These are phyloP conservation scores for Brassica rapa DNA, from an alignment of 345 rosid species.

Conservation along the genomic window DNA sequence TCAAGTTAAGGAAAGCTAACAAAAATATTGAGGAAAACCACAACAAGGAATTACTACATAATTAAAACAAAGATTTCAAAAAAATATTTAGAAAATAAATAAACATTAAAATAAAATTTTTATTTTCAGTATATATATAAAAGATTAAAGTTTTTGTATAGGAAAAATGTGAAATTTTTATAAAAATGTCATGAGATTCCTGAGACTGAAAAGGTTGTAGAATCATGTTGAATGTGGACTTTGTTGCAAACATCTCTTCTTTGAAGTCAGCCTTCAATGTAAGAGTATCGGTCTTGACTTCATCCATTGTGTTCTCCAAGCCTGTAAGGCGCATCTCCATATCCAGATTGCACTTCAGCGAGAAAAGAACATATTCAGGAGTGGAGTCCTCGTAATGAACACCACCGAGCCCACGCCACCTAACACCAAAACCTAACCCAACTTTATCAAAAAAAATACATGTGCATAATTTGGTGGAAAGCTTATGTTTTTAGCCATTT, in stretches of 20 bases:
- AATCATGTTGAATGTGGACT: neutral
- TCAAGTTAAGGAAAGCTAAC: no score
- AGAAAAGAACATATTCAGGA: neutral
- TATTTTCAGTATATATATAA: neutral
- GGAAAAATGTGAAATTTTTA: neutral
- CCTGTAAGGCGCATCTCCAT: neutral
- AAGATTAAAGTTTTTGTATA: neutral
- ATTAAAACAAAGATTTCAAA: neutral
- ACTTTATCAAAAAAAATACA: neutral
- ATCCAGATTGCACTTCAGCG: neutral
- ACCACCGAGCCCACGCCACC: neutral
- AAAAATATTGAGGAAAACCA: no score
- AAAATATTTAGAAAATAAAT: neutral
- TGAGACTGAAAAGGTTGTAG: neutral
- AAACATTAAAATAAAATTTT: no score
- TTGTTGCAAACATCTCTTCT: neutral
- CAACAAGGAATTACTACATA: neutral
- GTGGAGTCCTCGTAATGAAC: neutral
- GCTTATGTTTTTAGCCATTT: no score
- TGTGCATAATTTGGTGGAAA: no score
- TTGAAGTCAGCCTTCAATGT: neutral
- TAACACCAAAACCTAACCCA: neutral
- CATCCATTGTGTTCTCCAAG: neutral
- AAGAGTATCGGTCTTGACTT: no score
- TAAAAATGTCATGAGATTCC: neutral